phyloP scores from a whole-genome alignment of 2,329 filamentous ascomycete genomes.

The Xylaria polymorpha region DNA sequence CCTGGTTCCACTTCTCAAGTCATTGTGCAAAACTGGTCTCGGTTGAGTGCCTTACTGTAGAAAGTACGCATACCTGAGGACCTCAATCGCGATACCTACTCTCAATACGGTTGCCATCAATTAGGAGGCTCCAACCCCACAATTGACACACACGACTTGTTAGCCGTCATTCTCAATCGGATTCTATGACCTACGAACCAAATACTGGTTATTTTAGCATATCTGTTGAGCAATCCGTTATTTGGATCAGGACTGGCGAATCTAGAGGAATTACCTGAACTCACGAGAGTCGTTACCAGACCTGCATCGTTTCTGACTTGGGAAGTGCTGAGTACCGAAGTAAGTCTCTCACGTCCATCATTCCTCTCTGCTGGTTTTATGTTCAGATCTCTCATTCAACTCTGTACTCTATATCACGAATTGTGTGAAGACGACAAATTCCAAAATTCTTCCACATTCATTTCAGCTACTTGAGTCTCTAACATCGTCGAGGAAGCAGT shows the following conservation, averaged over 20 bases:
- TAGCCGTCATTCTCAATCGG: not conserved
- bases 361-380: not conserved
- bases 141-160: not conserved
- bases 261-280: not conserved
- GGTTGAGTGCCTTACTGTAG: not conserved
- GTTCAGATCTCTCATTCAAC: not conserved
- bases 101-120: not conserved
- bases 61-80: not conserved
- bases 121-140: not conserved
- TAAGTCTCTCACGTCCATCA: constrained; percentile 4
- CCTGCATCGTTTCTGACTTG: not conserved
- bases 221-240: not conserved
- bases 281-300: not conserved
- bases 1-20: not conserved
- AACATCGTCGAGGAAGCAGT: not conserved
- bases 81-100: not conserved
- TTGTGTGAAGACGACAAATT: not conserved
- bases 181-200: not conserved
- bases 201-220: not conserved
- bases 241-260: not conserved
- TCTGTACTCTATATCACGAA: not conserved
- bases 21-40: not conserved
- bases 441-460: not conserved
- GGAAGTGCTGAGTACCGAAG: not conserved
- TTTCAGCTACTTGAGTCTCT: not conserved